phyloP scores from a whole-genome alignment of 441 rosid genomes.

The Populus trichocarpa region DNA sequence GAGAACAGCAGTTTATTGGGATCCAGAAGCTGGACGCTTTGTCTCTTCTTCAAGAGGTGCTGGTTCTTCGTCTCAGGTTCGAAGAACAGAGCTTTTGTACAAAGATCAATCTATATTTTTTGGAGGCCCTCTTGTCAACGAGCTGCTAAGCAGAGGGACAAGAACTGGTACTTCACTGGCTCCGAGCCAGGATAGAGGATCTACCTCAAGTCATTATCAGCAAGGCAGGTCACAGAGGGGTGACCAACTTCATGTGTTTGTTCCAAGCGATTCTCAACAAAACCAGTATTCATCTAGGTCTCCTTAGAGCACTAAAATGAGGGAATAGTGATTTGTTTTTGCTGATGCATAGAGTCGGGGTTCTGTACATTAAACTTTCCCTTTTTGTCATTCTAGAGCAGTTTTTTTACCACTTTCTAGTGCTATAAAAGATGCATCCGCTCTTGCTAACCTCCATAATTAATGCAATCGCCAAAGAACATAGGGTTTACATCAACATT shows the following conservation, averaged over 20 bases:
- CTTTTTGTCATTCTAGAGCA: constrained; percentile 1
- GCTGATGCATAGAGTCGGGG: constrained; percentile 10
- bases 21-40: constrained; percentile 83
- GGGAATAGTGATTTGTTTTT: constrained; percentile 10
- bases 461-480: background rate
- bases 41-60: constrained; percentile 45
- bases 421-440: too few species aligned
- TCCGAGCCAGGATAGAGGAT: constrained; percentile 37
- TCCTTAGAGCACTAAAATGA: constrained; percentile 26
- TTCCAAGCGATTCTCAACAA: constrained; percentile 67
- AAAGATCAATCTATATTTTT: constrained; percentile 60
- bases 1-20: constrained; percentile 76
- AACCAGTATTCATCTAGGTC: constrained; percentile 45
- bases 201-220: constrained; percentile 41
- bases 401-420: background rate
- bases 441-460: background rate
- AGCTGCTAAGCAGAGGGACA: constrained; percentile 36
- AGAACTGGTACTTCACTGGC: constrained; percentile 31
- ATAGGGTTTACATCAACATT: background rate
- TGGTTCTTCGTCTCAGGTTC: constrained; percentile 31
- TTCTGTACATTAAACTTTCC: constrained; percentile 6
- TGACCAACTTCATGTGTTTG: constrained; percentile 81
- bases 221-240: constrained; percentile 74
- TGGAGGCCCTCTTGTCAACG: constrained; percentile 60
- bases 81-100: constrained; percentile 51